A percentile compares a stretch with the other conserved stretches of the same genome.
Evolutionary conservation across 768 basidiomycete species (phyloP).

Genomic region (Royoungia palumana): DNA sequence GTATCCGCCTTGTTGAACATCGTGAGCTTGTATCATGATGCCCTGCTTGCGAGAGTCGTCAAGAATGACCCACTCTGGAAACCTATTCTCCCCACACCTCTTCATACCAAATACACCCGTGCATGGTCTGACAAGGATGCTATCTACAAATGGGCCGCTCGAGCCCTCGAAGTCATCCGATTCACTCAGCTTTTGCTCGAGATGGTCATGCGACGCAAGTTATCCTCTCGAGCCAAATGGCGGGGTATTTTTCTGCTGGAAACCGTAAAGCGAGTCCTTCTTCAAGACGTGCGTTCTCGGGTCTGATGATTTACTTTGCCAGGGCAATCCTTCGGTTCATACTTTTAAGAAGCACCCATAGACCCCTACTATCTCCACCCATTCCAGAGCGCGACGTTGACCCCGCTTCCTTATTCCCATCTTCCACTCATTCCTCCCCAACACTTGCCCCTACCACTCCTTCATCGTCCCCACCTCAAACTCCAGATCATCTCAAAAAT

Average conservation of each 20-base stretch:
- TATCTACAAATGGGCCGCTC: constrained; percentile 76
- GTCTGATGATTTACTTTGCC: constrained; percentile 12
- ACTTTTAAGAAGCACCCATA: constrained; percentile 68
- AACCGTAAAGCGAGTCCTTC: constrained; percentile 66
- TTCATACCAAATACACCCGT: constrained; percentile 86
- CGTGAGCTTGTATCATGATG: constrained; percentile 93
- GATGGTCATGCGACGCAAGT: constrained; percentile 78
- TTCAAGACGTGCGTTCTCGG: not conserved
- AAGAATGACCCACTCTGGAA: constrained; percentile 65
- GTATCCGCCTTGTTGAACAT: constrained; percentile 87
- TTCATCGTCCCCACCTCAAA: constrained; percentile 51
- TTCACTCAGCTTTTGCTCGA: constrained; percentile 85
- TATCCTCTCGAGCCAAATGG: constrained; percentile 66
- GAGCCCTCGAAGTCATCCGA: constrained; percentile 70
- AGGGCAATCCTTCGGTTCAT: constrained; percentile 76
- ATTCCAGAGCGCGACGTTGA: constrained; percentile 89
- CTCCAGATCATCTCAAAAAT: constrained; percentile 80
- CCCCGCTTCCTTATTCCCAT: constrained; percentile 58
- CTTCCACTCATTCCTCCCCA: constrained; percentile 53
- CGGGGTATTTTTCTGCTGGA: constrained; percentile 76
- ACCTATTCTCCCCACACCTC: constrained; percentile 69
- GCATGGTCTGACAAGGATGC: constrained; percentile 73
- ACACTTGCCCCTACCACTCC: constrained; percentile 59
- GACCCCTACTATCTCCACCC: constrained; percentile 73
- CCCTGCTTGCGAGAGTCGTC: constrained; percentile 69